Conservation (phyloP, 202 grass and related monocot species). For the Hordeum pubiflorum region DNA sequence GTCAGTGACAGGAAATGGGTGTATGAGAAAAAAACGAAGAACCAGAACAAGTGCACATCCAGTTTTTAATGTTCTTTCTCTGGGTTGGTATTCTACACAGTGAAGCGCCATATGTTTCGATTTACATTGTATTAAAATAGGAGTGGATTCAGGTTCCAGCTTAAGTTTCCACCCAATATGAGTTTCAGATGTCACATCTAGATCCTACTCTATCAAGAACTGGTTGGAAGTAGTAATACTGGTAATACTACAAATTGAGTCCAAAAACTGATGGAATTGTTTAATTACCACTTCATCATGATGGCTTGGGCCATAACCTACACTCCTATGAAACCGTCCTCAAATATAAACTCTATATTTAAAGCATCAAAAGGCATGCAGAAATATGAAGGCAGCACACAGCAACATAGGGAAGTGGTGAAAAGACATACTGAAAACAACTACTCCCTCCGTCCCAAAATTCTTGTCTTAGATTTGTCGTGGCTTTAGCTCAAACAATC, state of each 20-base stretch:
- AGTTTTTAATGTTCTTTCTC: background rate
- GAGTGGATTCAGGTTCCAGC: background rate
- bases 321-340: background rate
- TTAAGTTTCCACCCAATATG: background rate
- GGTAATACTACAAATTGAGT: background rate
- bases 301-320: background rate
- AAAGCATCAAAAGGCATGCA: background rate
- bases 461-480: too few species aligned
- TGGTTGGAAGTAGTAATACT: background rate
- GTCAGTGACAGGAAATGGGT: background rate
- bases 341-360: background rate
- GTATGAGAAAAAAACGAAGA: background rate
- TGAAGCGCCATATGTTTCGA: background rate
- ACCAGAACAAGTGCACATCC: background rate
- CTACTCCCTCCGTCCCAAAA: background rate
- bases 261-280: background rate
- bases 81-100: background rate
- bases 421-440: background rate
- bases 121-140: background rate
- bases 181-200: background rate
- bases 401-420: background rate
- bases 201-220: background rate
- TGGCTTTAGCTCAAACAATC: too few species aligned
- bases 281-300: slow-evolving; percentile 4
- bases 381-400: background rate